These are phyloP conservation scores for Diaporthe nobilis DNA, from an alignment of 2,329 filamentous ascomycete species.

Conservation along the genomic window DNA sequence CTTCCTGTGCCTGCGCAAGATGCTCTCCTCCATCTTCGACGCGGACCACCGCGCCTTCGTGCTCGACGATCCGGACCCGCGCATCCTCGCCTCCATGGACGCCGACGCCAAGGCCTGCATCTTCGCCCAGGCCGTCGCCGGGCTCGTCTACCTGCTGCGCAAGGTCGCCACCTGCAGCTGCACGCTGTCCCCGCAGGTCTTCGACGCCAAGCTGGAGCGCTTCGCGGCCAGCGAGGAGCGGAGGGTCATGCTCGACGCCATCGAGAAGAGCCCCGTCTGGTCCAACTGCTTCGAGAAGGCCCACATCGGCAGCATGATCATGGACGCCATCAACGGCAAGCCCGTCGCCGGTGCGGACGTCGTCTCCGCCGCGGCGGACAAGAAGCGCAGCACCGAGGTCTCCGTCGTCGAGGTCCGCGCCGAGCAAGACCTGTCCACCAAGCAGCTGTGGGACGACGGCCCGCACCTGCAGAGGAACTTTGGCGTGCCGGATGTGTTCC, in stretches of 20 bases:
- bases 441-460: constrained; percentile 42
- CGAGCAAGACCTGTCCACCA: constrained; percentile 45
- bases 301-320: constrained; percentile 52
- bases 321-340: constrained; percentile 47
- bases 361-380: neutral
- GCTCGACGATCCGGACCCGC: constrained; percentile 45
- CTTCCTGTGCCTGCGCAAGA: constrained; percentile 44
- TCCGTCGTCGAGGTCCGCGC: constrained; percentile 43
- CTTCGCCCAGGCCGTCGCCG: constrained; percentile 54
- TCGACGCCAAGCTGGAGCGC: constrained; percentile 49
- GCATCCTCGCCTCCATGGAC: constrained; percentile 50
- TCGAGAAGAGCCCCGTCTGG: constrained; percentile 51
- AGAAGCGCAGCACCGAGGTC: constrained; percentile 1
- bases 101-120: constrained; percentile 51
- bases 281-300: constrained; percentile 51
- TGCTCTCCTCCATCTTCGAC: constrained; percentile 53
- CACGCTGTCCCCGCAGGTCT: constrained; percentile 43
- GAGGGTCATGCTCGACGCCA: constrained; percentile 47
- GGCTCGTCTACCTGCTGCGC: constrained; percentile 51
- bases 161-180: constrained; percentile 43
- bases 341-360: constrained; percentile 34
- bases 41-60: constrained; percentile 51
- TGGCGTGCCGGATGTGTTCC: constrained; percentile 55
- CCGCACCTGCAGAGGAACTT: constrained; percentile 52
- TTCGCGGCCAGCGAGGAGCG: constrained; percentile 51